phyloP scores from a whole-genome alignment of 2,329 filamentous ascomycete species.

The Aulographum hederae region DNA sequence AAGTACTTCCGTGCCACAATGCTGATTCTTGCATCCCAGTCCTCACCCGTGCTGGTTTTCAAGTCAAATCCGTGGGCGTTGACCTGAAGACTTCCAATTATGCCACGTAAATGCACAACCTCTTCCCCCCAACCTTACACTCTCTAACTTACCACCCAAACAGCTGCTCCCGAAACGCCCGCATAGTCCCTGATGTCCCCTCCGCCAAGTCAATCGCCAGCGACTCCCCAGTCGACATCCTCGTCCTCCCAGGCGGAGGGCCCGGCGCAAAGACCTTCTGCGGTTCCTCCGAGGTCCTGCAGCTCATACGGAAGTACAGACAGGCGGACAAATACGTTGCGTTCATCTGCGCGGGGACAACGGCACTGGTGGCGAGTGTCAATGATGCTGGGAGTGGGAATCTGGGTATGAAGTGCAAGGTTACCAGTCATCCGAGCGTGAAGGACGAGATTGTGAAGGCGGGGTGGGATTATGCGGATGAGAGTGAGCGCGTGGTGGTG shows the following conservation, averaged over 20 bases:
- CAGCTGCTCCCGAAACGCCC: constrained; percentile 19
- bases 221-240: constrained; percentile 12
- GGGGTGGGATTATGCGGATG: constrained; percentile 18
- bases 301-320: constrained; percentile 14
- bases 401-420: constrained; percentile 3
- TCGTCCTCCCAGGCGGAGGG: constrained; percentile 20
- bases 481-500: constrained; percentile 17
- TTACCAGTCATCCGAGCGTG: constrained; percentile 17
- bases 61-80: constrained; percentile 17
- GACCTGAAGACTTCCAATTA: constrained; percentile 16
- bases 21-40: no score
- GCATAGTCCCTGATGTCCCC: constrained; percentile 16
- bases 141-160: constrained; percentile 15
- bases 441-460: constrained; percentile 11
- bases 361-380: constrained; percentile 15
- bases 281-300: constrained; percentile 8
- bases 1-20: constrained; percentile 11
- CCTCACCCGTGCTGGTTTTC: constrained; percentile 20
- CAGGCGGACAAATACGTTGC: constrained; percentile 14
- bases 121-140: no score
- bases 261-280: constrained; percentile 18
- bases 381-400: constrained; percentile 2
- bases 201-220: constrained; percentile 7
- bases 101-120: no score
- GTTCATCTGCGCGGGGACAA: constrained; percentile 20